Evolutionary conservation across 1,284 basidiomycete species (phyloP).

Genomic region (Cystobasidium pallidum): DNA sequence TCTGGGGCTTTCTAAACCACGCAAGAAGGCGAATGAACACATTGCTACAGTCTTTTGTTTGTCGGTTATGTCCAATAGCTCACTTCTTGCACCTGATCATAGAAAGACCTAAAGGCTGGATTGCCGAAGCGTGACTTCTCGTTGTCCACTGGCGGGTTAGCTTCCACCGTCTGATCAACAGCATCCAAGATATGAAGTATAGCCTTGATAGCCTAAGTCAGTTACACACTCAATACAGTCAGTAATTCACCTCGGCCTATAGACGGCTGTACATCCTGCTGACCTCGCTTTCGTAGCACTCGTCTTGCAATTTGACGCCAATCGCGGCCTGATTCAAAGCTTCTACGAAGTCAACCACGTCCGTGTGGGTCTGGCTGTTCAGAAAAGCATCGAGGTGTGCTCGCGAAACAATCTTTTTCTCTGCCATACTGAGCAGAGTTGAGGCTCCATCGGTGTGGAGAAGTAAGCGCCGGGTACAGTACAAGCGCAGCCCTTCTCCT

Average conservation of each 20-base stretch:
- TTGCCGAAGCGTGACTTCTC: conserved; percentile 93
- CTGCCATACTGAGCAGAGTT: conserved; percentile 10
- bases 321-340: conserved; percentile 75
- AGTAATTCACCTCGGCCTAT: not conserved
- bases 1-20: conserved; percentile 52
- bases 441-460: not conserved
- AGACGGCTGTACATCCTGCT: conserved; percentile 52
- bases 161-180: conserved; percentile 69
- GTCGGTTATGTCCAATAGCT: not conserved
- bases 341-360: conserved; percentile 74
- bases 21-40: conserved; percentile 18
- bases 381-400: conserved; percentile 84
- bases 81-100: conserved; percentile 77
- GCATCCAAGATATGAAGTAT: conserved; percentile 68
- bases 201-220: conserved; percentile 65
- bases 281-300: conserved; percentile 65
- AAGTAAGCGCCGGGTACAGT: not conserved
- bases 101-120: conserved; percentile 90
- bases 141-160: conserved; percentile 85
- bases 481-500: not conserved
- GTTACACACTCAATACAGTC: not conserved
- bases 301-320: conserved; percentile 74
- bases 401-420: conserved; percentile 77
- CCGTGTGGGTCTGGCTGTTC: conserved; percentile 69
- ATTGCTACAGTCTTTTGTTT: not conserved